phyloP scores from a whole-genome alignment of 352 stramenopile genomes.

The Phytophthora boehmeriae region DNA sequence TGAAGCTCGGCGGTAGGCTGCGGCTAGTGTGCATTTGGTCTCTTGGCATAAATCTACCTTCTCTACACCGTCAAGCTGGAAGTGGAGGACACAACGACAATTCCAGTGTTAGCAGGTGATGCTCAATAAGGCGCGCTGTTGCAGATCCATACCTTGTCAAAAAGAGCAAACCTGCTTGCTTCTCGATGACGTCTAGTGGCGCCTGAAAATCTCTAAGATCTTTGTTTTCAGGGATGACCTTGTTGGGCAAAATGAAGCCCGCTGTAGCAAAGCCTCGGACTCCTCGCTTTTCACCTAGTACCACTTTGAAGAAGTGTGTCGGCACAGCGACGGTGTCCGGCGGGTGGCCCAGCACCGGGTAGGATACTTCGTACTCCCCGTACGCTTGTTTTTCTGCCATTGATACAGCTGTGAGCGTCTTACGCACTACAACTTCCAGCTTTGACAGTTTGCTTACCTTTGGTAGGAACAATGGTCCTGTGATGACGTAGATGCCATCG shows the following conservation, averaged over 20 bases:
- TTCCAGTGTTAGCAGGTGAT: not conserved
- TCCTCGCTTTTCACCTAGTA: slow-evolving; percentile 67
- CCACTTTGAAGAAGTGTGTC: slow-evolving; percentile 97
- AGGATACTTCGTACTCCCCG: slow-evolving; percentile 73
- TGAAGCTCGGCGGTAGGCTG: slow-evolving; percentile 48
- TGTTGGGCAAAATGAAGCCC: slow-evolving; percentile 96
- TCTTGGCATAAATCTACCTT: slow-evolving; percentile 70
- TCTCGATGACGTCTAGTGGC: slow-evolving; percentile 92
- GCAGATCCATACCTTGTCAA: slow-evolving; percentile 74
- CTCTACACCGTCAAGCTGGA: slow-evolving; percentile 50
- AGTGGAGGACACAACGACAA: not conserved
- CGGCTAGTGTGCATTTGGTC: slow-evolving; percentile 63
- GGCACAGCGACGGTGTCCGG: slow-evolving; percentile 91
- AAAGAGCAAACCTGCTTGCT: slow-evolving; percentile 92
- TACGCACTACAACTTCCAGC: not conserved
- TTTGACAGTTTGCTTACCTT: slow-evolving; percentile 38
- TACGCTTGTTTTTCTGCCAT: slow-evolving; percentile 66
- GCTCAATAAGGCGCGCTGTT: no score
- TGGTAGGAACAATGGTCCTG: slow-evolving; percentile 93
- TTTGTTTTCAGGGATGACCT: slow-evolving; percentile 74
- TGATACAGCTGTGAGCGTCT: not conserved
- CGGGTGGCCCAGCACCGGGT: slow-evolving; percentile 84
- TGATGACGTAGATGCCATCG: slow-evolving; percentile 90
- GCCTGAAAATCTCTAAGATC: slow-evolving; percentile 88
- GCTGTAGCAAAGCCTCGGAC: slow-evolving; percentile 76